Evolutionary conservation across 805 yeast species (phyloP).

Genomic region (Saturnispora halmiae): DNA sequence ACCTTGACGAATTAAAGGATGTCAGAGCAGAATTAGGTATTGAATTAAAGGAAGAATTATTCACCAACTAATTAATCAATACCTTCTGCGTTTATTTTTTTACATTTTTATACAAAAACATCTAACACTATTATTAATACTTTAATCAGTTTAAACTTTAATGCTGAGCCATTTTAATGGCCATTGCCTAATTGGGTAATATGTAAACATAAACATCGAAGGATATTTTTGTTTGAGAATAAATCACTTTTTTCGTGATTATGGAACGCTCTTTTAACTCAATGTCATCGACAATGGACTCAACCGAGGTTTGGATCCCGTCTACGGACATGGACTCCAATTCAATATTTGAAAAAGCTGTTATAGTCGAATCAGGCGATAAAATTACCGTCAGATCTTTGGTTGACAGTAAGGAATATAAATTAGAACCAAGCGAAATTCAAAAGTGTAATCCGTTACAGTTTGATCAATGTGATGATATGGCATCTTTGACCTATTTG

Average conservation of each 20-base stretch:
- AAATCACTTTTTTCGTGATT: background rate
- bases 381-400: conserved; percentile 29
- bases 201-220: conserved; percentile 5
- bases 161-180: conserved; percentile 1
- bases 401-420: background rate
- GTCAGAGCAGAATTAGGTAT: conserved; percentile 88
- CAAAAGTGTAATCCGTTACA: conserved; percentile 80
- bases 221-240: background rate
- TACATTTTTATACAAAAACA: conserved; percentile 5
- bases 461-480: conserved; percentile 84
- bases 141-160: background rate
- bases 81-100: conserved; percentile 4
- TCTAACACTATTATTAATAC: background rate
- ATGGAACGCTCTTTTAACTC: background rate
- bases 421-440: conserved; percentile 27
- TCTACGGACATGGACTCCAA: conserved; percentile 30
- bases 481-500: conserved; percentile 90
- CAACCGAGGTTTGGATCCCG: conserved; percentile 61
- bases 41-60: conserved; percentile 86
- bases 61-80: conserved; percentile 20
- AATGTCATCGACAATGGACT: background rate
- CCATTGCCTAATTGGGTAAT: conserved; percentile 8
- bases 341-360: conserved; percentile 52
- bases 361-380: conserved; percentile 22
- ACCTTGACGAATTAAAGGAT: conserved; percentile 88